Evolutionary conservation across 2,329 filamentous ascomycete genomes (phyloP).

Genomic region (Colletotrichum gloeosporioides): DNA sequence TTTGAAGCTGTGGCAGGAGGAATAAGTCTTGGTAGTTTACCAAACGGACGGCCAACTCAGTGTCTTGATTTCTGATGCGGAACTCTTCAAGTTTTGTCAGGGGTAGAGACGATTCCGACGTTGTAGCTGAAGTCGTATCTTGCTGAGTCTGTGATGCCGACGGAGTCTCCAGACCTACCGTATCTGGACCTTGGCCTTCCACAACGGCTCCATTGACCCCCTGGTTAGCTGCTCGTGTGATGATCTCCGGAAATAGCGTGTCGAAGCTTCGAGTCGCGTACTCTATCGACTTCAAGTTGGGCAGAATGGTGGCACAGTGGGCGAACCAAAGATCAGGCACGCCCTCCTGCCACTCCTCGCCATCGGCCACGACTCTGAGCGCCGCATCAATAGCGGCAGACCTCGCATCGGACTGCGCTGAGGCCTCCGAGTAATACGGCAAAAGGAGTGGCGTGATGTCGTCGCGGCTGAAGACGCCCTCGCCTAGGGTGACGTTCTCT

Average conservation of each 20-base stretch:
- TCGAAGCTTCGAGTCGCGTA: background rate
- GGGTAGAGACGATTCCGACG: background rate
- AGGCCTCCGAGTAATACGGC: background rate
- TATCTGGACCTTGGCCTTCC: background rate
- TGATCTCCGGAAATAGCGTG: background rate
- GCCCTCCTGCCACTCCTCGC: background rate
- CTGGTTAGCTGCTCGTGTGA: background rate
- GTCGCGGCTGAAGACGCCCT: background rate
- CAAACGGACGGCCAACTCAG: background rate
- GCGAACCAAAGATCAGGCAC: background rate
- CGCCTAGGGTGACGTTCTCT: background rate
- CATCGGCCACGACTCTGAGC: background rate
- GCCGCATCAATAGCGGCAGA: background rate
- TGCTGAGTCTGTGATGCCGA: background rate
- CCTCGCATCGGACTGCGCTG: background rate
- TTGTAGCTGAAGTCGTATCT: background rate
- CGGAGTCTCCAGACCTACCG: background rate
- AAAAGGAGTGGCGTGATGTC: background rate
- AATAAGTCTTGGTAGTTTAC: background rate
- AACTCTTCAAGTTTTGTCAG: background rate
- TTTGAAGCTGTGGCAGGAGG: background rate
- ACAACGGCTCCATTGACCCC: background rate
- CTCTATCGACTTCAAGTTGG: background rate
- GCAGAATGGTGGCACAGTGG: background rate
- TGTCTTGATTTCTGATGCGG: background rate